Evolutionary conservation across 345 rosid genomes (phyloP), one percentile per base, ranked within the genome.

Genomic region (Lepidium africanum): DNA sequence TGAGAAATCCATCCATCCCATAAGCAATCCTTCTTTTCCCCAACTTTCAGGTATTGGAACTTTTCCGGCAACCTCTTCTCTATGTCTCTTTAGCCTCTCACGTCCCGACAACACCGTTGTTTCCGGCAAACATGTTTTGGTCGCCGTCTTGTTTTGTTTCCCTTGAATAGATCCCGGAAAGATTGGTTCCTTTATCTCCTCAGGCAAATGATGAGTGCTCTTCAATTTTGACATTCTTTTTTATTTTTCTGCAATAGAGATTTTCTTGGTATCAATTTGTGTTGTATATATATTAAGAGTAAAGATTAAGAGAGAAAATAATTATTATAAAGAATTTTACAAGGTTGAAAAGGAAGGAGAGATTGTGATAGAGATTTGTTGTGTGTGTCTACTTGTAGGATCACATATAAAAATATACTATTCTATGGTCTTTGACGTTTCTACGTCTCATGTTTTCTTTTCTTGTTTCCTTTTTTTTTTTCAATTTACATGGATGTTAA

Each of bases 41-140:
- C 96, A 87, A 6, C 46, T 68, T 0, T 89, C 96, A 5, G 93
- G 92, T 65, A 89, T 76, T 60, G 55, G 11, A 50, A 87, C 82
- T 48, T 60, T 60, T 13, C 96, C 92, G 21, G 76, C 76, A 39
- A 72, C 64, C 47, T 80, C 89, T 48, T 81, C 82, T 58, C 86
- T 64, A 55, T 84, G 88, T 70, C 84, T 82, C 81, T 84, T 87
- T 16, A 85, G 82, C 77, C 82, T 80, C 68, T 89, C 93, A 1
- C 85, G 82, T 57, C 91, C 93, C 7, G 50, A 63, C 59, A 37
- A 16, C 33, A 45, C 35, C 3, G 40, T 33, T 3, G 14, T 41
- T 21, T 32, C 40, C 10, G 60, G 17, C 4, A 65, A 38, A 64
- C 58, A 47, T 43, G 65, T 45, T n/a, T 37, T 41, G 0, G 47